Percentiles rank a stretch among this genome's conserved stretches.
Conservation (phyloP, 2,329 filamentous ascomycete species). For the Ophiocordyceps camponoti-saundersi region DNA sequence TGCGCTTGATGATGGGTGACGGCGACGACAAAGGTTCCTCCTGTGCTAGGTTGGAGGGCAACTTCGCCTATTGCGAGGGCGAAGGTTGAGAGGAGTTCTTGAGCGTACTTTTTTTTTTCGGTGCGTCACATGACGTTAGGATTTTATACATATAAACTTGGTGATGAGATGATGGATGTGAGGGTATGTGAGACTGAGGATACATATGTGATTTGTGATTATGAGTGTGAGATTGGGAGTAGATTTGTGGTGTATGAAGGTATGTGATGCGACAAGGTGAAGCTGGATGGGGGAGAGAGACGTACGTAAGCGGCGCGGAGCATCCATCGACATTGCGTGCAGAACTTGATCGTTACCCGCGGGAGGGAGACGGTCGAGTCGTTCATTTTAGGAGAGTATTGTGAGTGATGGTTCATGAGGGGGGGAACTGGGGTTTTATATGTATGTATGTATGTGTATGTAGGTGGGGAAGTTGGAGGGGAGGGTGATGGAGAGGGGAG, state of each 20-base stretch:
- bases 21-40: conserved; percentile 66
- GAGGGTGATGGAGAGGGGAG: too few relatives aligned
- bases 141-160: background rate
- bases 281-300: conserved; percentile 24
- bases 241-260: too few relatives aligned
- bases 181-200: conserved; percentile 62
- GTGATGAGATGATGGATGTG: conserved; percentile 43
- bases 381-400: too few relatives aligned
- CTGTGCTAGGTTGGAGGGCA: conserved; percentile 68
- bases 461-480: too few relatives aligned
- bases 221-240: too few relatives aligned
- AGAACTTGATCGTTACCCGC: conserved; percentile 75
- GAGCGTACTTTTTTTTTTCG: conserved; percentile 57
- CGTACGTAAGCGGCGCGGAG: conserved; percentile 66
- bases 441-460: too few relatives aligned
- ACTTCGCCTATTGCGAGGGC: conserved; percentile 70
- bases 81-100: conserved; percentile 93
- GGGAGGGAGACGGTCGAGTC: conserved; percentile 23
- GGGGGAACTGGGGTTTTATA: too few relatives aligned
- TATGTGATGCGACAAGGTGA: too few relatives aligned
- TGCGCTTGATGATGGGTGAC: conserved; percentile 21
- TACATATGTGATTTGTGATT: too few relatives aligned
- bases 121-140: too few relatives aligned
- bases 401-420: too few relatives aligned
- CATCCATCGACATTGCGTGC: conserved; percentile 91